Evolutionary conservation across 1,139 yeast genomes (phyloP).

Genomic region (Taphrina populina): DNA sequence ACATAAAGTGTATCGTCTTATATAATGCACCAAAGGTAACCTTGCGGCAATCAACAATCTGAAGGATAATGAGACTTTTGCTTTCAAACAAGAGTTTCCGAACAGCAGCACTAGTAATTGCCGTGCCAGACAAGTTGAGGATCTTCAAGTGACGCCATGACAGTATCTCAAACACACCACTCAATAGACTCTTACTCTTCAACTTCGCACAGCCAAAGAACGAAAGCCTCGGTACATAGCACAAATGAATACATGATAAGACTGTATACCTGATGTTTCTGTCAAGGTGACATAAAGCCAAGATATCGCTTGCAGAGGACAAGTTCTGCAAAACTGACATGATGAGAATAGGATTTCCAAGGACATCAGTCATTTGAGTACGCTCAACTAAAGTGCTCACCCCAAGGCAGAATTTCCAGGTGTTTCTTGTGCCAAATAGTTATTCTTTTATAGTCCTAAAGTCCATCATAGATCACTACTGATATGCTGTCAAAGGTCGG

Average conservation of each 20-base stretch:
- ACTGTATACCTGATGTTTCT: constrained; percentile 12
- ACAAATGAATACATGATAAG: background rate
- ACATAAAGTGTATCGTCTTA: background rate
- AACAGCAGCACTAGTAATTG: background rate
- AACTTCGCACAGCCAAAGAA: constrained; percentile 2
- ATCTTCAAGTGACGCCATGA: constrained; percentile 2
- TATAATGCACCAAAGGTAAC: background rate
- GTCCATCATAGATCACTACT: too few relatives aligned
- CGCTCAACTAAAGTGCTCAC: too few relatives aligned
- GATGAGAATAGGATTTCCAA: constrained; percentile 12
- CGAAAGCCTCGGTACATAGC: constrained; percentile 1
- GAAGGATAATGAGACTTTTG: constrained; percentile 1
- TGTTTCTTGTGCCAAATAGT: too few relatives aligned
- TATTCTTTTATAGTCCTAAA: too few relatives aligned
- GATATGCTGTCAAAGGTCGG: too few relatives aligned
- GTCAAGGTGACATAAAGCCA: background rate
- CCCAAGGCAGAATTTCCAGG: too few relatives aligned
- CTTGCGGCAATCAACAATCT: constrained; percentile 21
- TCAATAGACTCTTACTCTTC: constrained; percentile 15
- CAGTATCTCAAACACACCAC: background rate
- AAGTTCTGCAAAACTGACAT: background rate
- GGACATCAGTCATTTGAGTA: constrained; percentile 1
- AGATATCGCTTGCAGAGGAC: constrained; percentile 1
- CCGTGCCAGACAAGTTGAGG: constrained; percentile 7
- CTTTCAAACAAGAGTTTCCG: constrained; percentile 6